Evolutionary conservation across 75 land plant species (phyloP).

Genomic region (Picea glauca): DNA sequence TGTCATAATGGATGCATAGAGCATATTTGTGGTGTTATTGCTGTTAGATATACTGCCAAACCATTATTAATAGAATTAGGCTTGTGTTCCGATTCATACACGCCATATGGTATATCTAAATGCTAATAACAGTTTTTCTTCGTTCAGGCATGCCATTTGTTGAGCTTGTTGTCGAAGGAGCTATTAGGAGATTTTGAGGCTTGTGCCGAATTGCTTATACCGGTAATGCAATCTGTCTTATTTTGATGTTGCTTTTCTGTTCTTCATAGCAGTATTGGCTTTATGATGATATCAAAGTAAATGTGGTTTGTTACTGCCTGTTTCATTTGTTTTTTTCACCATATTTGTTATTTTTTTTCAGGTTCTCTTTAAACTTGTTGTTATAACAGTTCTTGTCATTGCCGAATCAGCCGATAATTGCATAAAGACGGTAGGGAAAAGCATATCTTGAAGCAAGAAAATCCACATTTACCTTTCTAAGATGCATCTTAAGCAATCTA

Average conservation of each 20-base stretch:
- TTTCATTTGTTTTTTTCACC: neutral
- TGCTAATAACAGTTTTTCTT: too few relatives aligned
- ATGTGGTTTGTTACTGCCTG: neutral
- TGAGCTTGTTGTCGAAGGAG: constrained; percentile 85
- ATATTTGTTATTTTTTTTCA: constrained; percentile 18
- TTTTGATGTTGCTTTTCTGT: neutral
- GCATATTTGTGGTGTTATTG: too few relatives aligned
- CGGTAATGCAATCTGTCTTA: constrained; percentile 44
- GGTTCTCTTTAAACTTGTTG: constrained; percentile 98
- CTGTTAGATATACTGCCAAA: too few relatives aligned
- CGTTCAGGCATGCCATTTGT: constrained; percentile 86
- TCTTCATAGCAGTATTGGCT: neutral
- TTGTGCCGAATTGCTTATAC: constrained; percentile 94
- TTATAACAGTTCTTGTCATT: constrained; percentile 97
- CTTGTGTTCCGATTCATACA: too few relatives aligned
- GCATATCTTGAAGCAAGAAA: neutral
- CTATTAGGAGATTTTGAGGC: constrained; percentile 91
- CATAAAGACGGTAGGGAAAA: constrained; percentile 86
- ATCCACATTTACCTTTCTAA: neutral
- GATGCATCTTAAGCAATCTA: constrained; percentile 1
- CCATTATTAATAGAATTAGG: too few relatives aligned
- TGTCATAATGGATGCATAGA: too few relatives aligned
- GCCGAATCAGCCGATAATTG: constrained; percentile 99
- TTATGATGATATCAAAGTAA: neutral
- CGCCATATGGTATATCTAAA: too few relatives aligned